Evolutionary conservation across 805 yeast genomes (phyloP).

Genomic region (Monosporozyma unispora): DNA sequence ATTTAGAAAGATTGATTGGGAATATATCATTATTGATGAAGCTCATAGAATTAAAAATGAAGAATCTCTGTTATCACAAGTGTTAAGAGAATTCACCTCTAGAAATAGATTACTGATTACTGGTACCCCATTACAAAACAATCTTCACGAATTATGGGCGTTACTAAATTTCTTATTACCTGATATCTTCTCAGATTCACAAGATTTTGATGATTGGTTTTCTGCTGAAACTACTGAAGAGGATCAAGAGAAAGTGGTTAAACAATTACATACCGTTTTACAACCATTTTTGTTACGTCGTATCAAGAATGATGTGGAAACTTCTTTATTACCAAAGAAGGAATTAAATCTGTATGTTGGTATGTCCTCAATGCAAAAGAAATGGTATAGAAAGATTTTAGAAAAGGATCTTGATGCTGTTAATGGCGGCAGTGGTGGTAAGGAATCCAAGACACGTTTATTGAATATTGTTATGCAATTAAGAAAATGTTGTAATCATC

Average conservation of each 20-base stretch:
- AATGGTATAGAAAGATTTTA: slow-evolving; percentile 66
- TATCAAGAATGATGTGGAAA: slow-evolving; percentile 74
- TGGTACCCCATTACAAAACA: slow-evolving; percentile 77
- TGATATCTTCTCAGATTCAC: slow-evolving; percentile 67
- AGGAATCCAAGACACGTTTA: slow-evolving; percentile 67
- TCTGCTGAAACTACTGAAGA: slow-evolving; percentile 34
- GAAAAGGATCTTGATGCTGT: slow-evolving; percentile 81
- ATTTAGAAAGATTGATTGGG: slow-evolving; percentile 62
- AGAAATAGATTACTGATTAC: slow-evolving; percentile 64
- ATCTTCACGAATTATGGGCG: slow-evolving; percentile 76
- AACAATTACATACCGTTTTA: slow-evolving; percentile 65
- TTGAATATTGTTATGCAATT: slow-evolving; percentile 78
- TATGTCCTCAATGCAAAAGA: slow-evolving; percentile 71
- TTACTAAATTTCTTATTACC: slow-evolving; percentile 67
- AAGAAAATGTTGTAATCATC: slow-evolving; percentile 80
- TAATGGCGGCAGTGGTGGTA: slow-evolving; percentile 68
- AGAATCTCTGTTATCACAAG: slow-evolving; percentile 62
- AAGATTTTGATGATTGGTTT: slow-evolving; percentile 72
- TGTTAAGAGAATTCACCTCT: slow-evolving; percentile 62
- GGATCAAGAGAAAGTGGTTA: slow-evolving; percentile 45
- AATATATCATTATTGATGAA: slow-evolving; percentile 67
- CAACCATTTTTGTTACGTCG: slow-evolving; percentile 70
- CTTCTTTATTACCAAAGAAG: slow-evolving; percentile 63
- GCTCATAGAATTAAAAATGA: slow-evolving; percentile 80
- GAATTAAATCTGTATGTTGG: slow-evolving; percentile 66